A percentile compares a stretch with the other conserved stretches of the same genome.
Conservation (phyloP, 2,329 filamentous ascomycete genomes). For the Xylariaceae sp. region DNA sequence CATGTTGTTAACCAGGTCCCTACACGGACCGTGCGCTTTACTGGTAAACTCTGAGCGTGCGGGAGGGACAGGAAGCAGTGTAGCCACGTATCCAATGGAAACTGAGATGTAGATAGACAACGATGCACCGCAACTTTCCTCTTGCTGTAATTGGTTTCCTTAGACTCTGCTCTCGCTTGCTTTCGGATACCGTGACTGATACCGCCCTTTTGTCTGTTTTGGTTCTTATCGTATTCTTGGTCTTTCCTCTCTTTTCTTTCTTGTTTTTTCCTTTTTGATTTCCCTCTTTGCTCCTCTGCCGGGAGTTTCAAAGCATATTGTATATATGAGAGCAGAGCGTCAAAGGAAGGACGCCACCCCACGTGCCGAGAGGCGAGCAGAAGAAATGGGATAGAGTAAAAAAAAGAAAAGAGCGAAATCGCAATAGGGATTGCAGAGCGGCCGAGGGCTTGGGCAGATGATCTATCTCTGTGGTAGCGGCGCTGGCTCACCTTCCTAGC, state of each 20-base stretch:
- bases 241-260: constrained; percentile 34
- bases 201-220: too few relatives aligned
- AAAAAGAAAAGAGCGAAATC: constrained; percentile 4
- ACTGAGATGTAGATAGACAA: constrained; percentile 11
- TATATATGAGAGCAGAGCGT: constrained; percentile 4
- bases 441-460: constrained; percentile 18
- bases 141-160: constrained; percentile 11
- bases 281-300: constrained; percentile 26
- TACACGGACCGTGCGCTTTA: constrained; percentile 23
- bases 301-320: constrained; percentile 18
- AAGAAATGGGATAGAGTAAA: too few relatives aligned
- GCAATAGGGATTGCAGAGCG: constrained; percentile 4
- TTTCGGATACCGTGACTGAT: too few relatives aligned
- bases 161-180: too few relatives aligned
- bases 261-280: constrained; percentile 24
- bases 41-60: constrained; percentile 1
- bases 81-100: neutral
- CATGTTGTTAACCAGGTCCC: constrained; percentile 55
- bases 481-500: constrained; percentile 30
- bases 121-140: constrained; percentile 3
- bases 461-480: constrained; percentile 13
- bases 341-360: too few relatives aligned
- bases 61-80: constrained; percentile 4
- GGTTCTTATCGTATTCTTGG: too few relatives aligned
- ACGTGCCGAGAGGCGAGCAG: too few relatives aligned